Conservation (phyloP, 768 basidiomycete species). For the Leccinum obscurum region DNA sequence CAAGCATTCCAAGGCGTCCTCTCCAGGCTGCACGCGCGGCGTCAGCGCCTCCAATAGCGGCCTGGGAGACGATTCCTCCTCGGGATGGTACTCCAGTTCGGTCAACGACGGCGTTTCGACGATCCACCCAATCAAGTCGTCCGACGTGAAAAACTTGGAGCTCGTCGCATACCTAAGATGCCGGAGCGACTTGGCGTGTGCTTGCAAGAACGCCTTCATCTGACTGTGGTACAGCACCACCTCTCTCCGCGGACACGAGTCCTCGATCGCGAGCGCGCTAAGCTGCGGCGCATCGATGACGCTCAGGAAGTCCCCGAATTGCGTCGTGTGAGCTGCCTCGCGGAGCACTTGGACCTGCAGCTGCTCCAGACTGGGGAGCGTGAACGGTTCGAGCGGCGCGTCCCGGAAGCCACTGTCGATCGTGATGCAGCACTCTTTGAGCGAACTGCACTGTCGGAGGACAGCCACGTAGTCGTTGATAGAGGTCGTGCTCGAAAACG, state of each 20-base stretch:
- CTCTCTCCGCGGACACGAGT: constrained; percentile 17
- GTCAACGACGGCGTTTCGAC: constrained; percentile 19
- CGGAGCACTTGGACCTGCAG: constrained; percentile 19
- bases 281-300: constrained; percentile 20
- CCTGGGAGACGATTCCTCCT: constrained; percentile 22
- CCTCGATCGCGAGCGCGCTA: constrained; percentile 17
- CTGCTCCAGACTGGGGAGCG: constrained; percentile 20
- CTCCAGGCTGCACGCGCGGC: constrained; percentile 9
- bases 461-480: constrained; percentile 22
- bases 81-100: constrained; percentile 26
- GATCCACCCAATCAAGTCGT: constrained; percentile 19
- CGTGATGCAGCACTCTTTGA: constrained; percentile 22
- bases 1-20: constrained; percentile 15
- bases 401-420: constrained; percentile 14
- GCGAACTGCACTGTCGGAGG: constrained; percentile 22
- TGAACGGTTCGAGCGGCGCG: constrained; percentile 10
- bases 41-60: constrained; percentile 23
- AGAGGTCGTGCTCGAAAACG: constrained; percentile 19
- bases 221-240: constrained; percentile 11
- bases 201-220: constrained; percentile 20
- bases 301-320: constrained; percentile 18
- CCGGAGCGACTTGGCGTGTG: constrained; percentile 12
- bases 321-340: constrained; percentile 18
- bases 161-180: constrained; percentile 17
- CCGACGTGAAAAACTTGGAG: constrained; percentile 19